These are phyloP conservation scores for Westerdykella aurantiaca DNA, from an alignment of 2,329 filamentous ascomycete species.

Conservation along the genomic window DNA sequence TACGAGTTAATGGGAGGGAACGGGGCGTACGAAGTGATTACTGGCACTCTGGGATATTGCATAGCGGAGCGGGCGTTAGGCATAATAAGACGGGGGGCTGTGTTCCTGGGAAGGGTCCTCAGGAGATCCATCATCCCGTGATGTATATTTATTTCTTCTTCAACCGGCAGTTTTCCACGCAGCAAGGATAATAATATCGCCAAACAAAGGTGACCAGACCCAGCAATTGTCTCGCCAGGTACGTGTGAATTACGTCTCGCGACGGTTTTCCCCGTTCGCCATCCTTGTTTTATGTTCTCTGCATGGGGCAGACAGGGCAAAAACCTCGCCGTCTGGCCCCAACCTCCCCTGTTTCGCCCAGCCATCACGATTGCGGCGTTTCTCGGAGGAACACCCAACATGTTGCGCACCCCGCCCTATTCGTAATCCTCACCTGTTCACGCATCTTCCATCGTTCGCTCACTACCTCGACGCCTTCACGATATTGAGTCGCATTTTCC, in stretches of 20 bases:
- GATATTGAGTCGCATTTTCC: not conserved
- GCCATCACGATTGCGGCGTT: slow-evolving; percentile 12
- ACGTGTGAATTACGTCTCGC: not conserved
- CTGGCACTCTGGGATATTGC: too few species aligned
- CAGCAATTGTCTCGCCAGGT: not conserved
- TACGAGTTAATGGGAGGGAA: not conserved
- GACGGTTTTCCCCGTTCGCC: not conserved
- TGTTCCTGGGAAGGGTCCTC: too few species aligned
- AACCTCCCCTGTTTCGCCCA: slow-evolving; percentile 4
- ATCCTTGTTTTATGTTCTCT: not conserved
- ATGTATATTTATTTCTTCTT: too few species aligned
- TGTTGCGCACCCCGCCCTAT: not conserved
- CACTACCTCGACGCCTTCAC: not conserved
- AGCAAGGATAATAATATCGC: too few species aligned
- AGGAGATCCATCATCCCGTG: too few species aligned
- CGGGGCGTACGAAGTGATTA: too few species aligned
- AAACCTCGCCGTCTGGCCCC: not conserved
- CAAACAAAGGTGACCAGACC: too few species aligned
- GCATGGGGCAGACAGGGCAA: not conserved
- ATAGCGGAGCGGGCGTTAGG: too few species aligned
- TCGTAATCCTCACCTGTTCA: not conserved
- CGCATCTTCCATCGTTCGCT: not conserved
- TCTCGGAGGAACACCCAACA: not conserved
- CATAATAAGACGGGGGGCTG: too few species aligned
- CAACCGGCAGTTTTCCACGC: too few species aligned